These are phyloP conservation scores for Aechmea fasciata DNA, from an alignment of 176 grass and related monocot species.

Conservation along the genomic window DNA sequence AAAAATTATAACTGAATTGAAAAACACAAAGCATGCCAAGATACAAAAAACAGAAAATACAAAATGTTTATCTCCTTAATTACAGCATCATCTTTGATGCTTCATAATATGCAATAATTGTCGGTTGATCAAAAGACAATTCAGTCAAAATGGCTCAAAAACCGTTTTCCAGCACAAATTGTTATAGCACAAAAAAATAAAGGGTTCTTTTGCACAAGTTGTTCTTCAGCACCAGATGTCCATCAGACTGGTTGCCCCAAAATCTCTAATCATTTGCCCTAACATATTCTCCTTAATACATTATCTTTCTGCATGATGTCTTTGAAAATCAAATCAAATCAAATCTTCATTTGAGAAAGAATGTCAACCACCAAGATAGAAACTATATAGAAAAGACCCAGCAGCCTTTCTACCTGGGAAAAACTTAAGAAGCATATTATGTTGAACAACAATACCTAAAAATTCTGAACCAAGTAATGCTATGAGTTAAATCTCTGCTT, in stretches of 20 bases:
- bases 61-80: no score
- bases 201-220: no score
- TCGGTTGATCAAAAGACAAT: conserved; percentile 1
- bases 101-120: no score
- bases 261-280: not conserved
- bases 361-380: no score
- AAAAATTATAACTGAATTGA: not conserved
- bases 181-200: no score
- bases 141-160: not conserved
- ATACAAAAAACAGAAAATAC: not conserved
- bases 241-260: not conserved
- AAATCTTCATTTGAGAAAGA: no score
- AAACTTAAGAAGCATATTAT: not conserved
- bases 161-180: no score
- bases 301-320: no score
- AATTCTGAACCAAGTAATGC: not conserved
- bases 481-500: conserved; percentile 25
- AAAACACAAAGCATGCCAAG: not conserved
- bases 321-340: no score
- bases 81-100: no score
- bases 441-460: not conserved
- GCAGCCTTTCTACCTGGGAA: not conserved
- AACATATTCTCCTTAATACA: not conserved
- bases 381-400: no score
- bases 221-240: no score